Percentiles rank a stretch among this genome's conserved stretches.
phyloP scores from a whole-genome alignment of 148 eudicot genomes.

The Chenopodium berlandieri region DNA sequence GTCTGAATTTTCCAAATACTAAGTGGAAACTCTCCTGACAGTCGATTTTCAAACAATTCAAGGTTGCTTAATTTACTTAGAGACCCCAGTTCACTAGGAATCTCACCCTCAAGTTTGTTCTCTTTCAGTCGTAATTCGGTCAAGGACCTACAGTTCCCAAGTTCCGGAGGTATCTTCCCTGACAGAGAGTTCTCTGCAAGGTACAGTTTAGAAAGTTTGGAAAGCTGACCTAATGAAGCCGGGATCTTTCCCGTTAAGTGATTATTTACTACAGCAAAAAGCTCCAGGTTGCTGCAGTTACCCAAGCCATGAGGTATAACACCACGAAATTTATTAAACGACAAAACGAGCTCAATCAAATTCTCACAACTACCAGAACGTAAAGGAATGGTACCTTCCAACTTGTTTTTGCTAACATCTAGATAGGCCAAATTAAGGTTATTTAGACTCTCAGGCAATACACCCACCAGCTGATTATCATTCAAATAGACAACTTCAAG shows the following conservation, averaged over 20 bases:
- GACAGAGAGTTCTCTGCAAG: constrained; percentile 50
- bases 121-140: constrained; percentile 37
- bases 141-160: constrained; percentile 61
- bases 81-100: constrained; percentile 61
- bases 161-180: constrained; percentile 65
- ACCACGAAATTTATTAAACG: constrained; percentile 49
- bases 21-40: constrained; percentile 63
- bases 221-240: constrained; percentile 54
- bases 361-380: constrained; percentile 47
- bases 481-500: constrained; percentile 43
- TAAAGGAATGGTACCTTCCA: constrained; percentile 52
- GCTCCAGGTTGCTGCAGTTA: constrained; percentile 52
- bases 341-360: constrained; percentile 43
- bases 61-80: constrained; percentile 38
- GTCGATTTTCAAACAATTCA: constrained; percentile 41
- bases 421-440: constrained; percentile 45
- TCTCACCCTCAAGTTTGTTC: constrained; percentile 59
- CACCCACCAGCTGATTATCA: constrained; percentile 49
- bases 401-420: constrained; percentile 46
- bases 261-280: constrained; percentile 45
- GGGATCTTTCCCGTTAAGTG: constrained; percentile 65
- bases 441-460: constrained; percentile 51
- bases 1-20: constrained; percentile 62
- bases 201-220: constrained; percentile 40
- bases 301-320: constrained; percentile 53